Conservation (phyloP, 2,329 filamentous ascomycete genomes). For the Zymoseptoria passerinii region DNA sequence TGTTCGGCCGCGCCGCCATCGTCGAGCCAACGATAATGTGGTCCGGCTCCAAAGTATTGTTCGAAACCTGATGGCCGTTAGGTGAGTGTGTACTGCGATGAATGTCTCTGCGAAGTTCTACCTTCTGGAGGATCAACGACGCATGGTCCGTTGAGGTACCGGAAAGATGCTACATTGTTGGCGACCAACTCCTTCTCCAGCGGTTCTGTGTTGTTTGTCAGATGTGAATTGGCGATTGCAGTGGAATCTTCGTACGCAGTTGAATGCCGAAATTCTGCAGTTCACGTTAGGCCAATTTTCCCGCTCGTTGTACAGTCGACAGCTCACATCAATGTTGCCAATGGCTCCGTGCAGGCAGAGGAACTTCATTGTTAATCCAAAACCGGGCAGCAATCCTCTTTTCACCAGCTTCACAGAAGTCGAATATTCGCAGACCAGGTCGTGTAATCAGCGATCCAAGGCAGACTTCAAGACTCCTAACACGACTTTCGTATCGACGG, state of each 20-base stretch:
- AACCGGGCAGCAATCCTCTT: too few species aligned
- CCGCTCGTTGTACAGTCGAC: slow-evolving; percentile 20
- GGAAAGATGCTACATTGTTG: slow-evolving; percentile 32
- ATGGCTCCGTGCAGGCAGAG: slow-evolving; percentile 52
- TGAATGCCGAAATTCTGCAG: background rate
- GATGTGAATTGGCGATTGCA: background rate
- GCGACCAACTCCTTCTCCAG: slow-evolving; percentile 37
- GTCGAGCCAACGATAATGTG: slow-evolving; percentile 50
- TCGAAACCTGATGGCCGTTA: slow-evolving; percentile 48
- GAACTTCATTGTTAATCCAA: too few species aligned
- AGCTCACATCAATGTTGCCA: slow-evolving; percentile 47
- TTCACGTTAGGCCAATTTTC: slow-evolving; percentile 36
- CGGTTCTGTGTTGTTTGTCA: background rate
- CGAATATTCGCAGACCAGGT: background rate
- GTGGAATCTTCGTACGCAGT: background rate
- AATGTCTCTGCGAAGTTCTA: slow-evolving; percentile 14
- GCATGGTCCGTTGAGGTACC: slow-evolving; percentile 27
- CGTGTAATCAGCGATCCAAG: too few species aligned
- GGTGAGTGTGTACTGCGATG: slow-evolving; percentile 22
- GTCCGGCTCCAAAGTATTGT: slow-evolving; percentile 49
- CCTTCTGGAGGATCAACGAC: slow-evolving; percentile 45
- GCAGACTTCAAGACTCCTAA: too few species aligned
- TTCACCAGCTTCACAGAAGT: background rate
- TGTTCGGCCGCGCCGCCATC: slow-evolving; percentile 32
- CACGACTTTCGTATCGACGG: background rate